Percentiles rank a stretch among this genome's conserved stretches.
Evolutionary conservation across 441 rosid genomes (phyloP).

Genomic region (Syzygium malaccense): DNA sequence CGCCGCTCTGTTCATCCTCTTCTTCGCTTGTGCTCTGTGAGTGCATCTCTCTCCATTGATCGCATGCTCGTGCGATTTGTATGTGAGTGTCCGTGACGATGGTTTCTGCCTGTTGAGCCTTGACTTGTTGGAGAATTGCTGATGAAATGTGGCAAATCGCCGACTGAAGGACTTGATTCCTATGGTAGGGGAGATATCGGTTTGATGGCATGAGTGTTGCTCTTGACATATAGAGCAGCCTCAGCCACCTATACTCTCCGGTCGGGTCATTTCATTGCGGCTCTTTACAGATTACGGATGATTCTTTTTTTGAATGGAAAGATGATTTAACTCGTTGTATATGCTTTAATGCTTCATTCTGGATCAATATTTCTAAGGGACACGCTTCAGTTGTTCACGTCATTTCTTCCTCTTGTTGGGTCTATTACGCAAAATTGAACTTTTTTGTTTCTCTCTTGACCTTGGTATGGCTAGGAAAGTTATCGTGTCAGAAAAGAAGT

Average conservation of each 20-base stretch:
- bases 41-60: constrained; percentile 2
- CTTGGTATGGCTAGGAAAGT: background rate
- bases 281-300: background rate
- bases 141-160: background rate
- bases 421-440: background rate
- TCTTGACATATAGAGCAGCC: background rate
- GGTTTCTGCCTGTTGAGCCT: background rate
- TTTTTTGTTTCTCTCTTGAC: background rate
- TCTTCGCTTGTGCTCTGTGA: constrained; percentile 82
- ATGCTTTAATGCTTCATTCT: background rate
- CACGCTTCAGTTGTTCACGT: background rate
- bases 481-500: background rate
- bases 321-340: background rate
- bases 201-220: background rate
- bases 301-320: background rate
- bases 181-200: background rate
- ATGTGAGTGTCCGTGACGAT: background rate
- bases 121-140: background rate
- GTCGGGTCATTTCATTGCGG: background rate
- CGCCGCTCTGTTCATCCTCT: constrained; percentile 63
- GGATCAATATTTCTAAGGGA: background rate
- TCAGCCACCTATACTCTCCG: background rate
- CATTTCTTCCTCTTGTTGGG: background rate
- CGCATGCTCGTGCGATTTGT: background rate
- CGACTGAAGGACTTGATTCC: background rate